A percentile compares a stretch with the other conserved stretches of the same genome.
Evolutionary conservation across 2,329 filamentous ascomycete species (phyloP).

Genomic region (Penicillium sp.): DNA sequence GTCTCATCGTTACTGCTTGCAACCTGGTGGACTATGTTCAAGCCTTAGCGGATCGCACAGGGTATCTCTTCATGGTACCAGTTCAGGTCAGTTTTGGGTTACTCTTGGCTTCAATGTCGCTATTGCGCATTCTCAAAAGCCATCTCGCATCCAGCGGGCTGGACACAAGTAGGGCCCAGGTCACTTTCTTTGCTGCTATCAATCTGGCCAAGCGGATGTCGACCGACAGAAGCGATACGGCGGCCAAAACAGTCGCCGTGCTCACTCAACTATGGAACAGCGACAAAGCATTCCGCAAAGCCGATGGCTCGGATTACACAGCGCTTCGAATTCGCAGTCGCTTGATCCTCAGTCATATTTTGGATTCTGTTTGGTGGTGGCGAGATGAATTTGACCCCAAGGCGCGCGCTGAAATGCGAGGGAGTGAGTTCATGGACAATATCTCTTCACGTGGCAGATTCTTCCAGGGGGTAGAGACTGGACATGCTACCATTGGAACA

Average conservation of each 20-base stretch:
- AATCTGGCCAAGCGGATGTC: conserved; percentile 41
- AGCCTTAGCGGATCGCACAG: conserved; percentile 21
- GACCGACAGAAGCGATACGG: conserved; percentile 34
- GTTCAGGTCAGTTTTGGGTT: conserved; percentile 31
- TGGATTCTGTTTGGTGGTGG: conserved; percentile 45
- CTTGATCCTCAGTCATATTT: conserved; percentile 35
- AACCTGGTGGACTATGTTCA: conserved; percentile 31
- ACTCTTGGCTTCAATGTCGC: conserved; percentile 30
- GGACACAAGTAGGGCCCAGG: conserved; percentile 34
- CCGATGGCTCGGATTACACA: conserved; percentile 36
- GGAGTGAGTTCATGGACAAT: conserved; percentile 19
- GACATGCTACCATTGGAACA: conserved; percentile 3
- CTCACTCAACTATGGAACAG: conserved; percentile 43
- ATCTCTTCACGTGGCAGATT: conserved; percentile 8
- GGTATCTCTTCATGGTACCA: conserved; percentile 25
- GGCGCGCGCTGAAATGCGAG: conserved; percentile 14
- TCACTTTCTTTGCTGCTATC: conserved; percentile 36
- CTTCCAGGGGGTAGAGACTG: conserved; percentile 9
- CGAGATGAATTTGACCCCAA: conserved; percentile 40
- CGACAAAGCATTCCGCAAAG: conserved; percentile 38
- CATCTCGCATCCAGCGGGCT: conserved; percentile 26
- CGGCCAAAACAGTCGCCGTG: conserved; percentile 33
- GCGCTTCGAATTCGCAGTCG: conserved; percentile 41
- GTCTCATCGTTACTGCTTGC: conserved; percentile 31
- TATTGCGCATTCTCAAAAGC: conserved; percentile 42